Conservation (phyloP, 2,329 filamentous ascomycete genomes). For the Alternaria sp. region DNA sequence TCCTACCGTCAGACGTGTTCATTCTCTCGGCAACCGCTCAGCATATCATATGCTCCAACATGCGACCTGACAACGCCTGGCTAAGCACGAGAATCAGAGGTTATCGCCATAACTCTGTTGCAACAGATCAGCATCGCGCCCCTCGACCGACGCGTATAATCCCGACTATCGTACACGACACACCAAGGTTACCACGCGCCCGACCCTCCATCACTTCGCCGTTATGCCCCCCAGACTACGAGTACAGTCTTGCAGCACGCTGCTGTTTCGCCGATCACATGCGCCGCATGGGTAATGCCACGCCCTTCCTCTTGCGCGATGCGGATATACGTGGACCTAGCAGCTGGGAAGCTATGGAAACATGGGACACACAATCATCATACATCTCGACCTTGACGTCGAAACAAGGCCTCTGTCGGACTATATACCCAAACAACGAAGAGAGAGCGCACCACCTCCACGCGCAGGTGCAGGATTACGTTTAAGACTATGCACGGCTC, state of each 20-base stretch:
- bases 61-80: not conserved
- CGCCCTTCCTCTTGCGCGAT: not conserved
- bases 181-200: not conserved
- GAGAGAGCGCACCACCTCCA: too few species aligned
- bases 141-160: not conserved
- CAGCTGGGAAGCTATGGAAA: not conserved
- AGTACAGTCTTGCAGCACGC: not conserved
- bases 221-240: not conserved
- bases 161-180: not conserved
- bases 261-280: not conserved
- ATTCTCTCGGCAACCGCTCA: not conserved
- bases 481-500: too few species aligned
- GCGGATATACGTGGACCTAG: not conserved
- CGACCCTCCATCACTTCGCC: not conserved
- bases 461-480: too few species aligned
- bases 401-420: not conserved
- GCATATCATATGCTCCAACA: not conserved
- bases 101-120: not conserved
- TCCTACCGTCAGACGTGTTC: not conserved
- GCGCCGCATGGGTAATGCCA: not conserved
- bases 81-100: not conserved
- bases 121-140: not conserved
- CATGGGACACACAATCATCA: not conserved
- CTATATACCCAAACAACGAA: too few species aligned
- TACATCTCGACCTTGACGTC: too few species aligned